Evolutionary conservation across 495 filamentous ascomycete genomes (phyloP), one percentile per base, ranked within the genome.

Genomic region (Aspergillus asperescens): DNA sequence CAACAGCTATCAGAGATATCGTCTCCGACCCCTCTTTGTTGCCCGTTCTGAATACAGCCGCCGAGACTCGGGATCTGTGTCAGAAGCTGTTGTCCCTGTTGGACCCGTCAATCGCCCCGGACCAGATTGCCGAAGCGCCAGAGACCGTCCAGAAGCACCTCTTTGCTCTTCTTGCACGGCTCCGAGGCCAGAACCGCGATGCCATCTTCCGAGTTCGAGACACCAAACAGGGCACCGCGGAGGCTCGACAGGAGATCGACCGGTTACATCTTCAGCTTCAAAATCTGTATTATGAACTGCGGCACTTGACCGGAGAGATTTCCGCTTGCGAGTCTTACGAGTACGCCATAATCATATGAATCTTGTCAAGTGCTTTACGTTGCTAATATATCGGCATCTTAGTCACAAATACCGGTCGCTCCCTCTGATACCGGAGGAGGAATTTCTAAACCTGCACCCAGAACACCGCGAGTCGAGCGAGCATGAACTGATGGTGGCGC

Each of bases 271-370:
- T 98, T 16, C 85, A 94, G 63, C 76, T 97, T 23, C 91, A 97
- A 66, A 98, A 98, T 65, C 76, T 98, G 20, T 92, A 94, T 68
- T 98, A 98, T 66, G 93, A 98, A 67, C 90, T 96, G 66, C 78
- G 88, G 52, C 88, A 96, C 70, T 73, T 98, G 52, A 81, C 84
- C 39, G 88, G 89, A 19, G 94, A 98, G 69, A 97, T 98, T 56
- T 74, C 79, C 3, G 90, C 88, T 25, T 96, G 94, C 70, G 88
- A 93, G 62, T 84, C 83, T 31, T 97, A 95, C 55, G 87, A 95
- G 92, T 96, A 76, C 55, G 88, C 82, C 16, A 16, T 5, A 16
- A 15, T 16, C 10, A 35, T 25, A 10, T 29, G n/a, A 20, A 16
- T 16, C 7, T 16, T 22, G 16, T 20, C 42, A 25, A n/a, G 29